These are phyloP conservation scores for Coprinellus micaceus DNA, from an alignment of 768 basidiomycete genomes.

Conservation along the genomic window DNA sequence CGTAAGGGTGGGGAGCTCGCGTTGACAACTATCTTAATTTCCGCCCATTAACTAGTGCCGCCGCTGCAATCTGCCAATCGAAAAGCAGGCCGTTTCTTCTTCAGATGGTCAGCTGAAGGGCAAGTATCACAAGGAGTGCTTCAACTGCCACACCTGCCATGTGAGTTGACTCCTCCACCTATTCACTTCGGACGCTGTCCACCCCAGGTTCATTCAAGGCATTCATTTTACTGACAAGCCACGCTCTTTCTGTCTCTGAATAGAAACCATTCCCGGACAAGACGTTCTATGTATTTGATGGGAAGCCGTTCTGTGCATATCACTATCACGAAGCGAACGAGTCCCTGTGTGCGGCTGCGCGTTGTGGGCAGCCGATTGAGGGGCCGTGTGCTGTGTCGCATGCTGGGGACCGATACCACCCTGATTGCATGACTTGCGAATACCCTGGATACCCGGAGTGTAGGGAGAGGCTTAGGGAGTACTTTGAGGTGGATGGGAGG, in stretches of 20 bases:
- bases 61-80: conserved; percentile 81
- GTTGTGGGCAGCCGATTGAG: conserved; percentile 87
- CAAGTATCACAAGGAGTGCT: conserved; percentile 91
- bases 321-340: conserved; percentile 93
- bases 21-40: background rate
- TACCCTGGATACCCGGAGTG: conserved; percentile 47
- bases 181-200: background rate
- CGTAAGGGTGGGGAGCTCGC: background rate
- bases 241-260: conserved; percentile 5
- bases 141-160: conserved; percentile 82
- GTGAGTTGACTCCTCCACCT: conserved; percentile 36
- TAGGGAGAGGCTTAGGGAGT: conserved; percentile 65
- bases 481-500: conserved; percentile 84
- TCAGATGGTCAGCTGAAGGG: conserved; percentile 93
- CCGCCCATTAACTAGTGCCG: conserved; percentile 65
- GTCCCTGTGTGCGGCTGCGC: conserved; percentile 75
- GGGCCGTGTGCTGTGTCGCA: conserved; percentile 90
- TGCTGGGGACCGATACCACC: conserved; percentile 77
- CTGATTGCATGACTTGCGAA: conserved; percentile 86
- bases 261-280: conserved; percentile 77
- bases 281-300: conserved; percentile 87
- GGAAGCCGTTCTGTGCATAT: conserved; percentile 86
- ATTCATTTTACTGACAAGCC: background rate
- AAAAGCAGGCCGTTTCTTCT: conserved; percentile 87
- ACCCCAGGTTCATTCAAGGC: conserved; percentile 7